Conservation (phyloP, 257 asterid species). For the Thymus quinquecostatus region DNA sequence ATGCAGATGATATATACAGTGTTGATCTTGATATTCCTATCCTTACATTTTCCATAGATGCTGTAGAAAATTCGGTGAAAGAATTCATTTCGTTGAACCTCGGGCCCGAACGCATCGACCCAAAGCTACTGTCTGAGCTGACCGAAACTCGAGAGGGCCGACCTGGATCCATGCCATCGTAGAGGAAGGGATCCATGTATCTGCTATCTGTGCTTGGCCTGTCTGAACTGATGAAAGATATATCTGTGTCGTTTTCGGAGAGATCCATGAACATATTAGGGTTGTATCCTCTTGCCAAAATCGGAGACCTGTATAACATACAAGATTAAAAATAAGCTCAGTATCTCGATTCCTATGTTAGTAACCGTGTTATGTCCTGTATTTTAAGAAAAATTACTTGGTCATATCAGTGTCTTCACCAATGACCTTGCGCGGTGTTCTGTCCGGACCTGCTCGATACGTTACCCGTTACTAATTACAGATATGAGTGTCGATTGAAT, state of each 20-base stretch:
- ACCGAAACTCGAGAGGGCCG: constrained; percentile 57
- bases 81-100: constrained; percentile 53
- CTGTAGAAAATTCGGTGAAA: constrained; percentile 53
- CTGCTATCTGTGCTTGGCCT: constrained; percentile 60
- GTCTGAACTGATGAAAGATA: constrained; percentile 67
- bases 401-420: constrained; percentile 42
- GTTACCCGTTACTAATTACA: not conserved
- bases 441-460: constrained; percentile 39
- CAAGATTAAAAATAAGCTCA: not conserved
- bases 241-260: constrained; percentile 53
- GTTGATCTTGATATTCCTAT: not conserved
- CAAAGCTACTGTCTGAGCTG: constrained; percentile 64
- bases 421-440: constrained; percentile 36
- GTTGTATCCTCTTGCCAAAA: constrained; percentile 42
- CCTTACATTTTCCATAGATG: constrained; percentile 78
- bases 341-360: not conserved
- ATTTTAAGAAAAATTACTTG: constrained; percentile 32
- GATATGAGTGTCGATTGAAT: not conserved
- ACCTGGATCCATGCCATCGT: constrained; percentile 46
- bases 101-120: constrained; percentile 44
- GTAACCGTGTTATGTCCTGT: not conserved
- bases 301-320: constrained; percentile 48
- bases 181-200: constrained; percentile 39
- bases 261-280: constrained; percentile 43
- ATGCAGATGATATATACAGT: not conserved